Evolutionary conservation across 148 eudicot genomes (phyloP), one percentile per base, ranked within the genome.

Genomic region (Diospyros kaki): DNA sequence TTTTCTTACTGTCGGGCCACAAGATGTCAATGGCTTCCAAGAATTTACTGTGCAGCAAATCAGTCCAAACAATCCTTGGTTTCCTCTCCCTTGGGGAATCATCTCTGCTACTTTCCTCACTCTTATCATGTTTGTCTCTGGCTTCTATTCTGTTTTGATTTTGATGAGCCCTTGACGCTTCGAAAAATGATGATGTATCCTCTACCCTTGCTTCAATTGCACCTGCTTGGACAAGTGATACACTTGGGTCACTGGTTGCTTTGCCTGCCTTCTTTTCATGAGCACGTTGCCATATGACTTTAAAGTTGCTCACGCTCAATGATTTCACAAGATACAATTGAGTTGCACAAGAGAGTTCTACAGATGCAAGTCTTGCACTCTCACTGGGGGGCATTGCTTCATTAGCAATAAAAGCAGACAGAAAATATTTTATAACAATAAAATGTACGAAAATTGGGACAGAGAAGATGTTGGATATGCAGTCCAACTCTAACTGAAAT

Each of bases 21-120:
- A 81, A 12, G 8, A 56, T 63, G 64, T 66, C 54, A 54, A 84
- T 59, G 42, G 84, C 87, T 64, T 76, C 71, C 76, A 81, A 46
- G 77, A 84, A 84, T n/a, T 79, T 81, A 5, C 40, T 42, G 75
- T 84, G 87, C 87, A 81, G 52, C 43, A 65, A 67, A 1, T 12
- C 9, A n/a, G 78, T 74, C 87, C 87, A 84, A 2, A 73, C 53
- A 60, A 84, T 75, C 64, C 84, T 79, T 60, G n/a, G 67, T 51
- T 81, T 84, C 79, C 79, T 81, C 12, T 15, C 74, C 8, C 14
- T 50, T 6, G 72, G 48, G 9, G 9, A 18, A 46, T 59, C 71
- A 17, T 80, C 78, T 50, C 18, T 72, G 3, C 15, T 9, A 74
- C 53, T 8, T 58, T 8, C 73, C 70, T 77, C 76, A 74, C 60